Conservation (phyloP, 2,329 filamentous ascomycete species). For the Fusarium oxysporum region DNA sequence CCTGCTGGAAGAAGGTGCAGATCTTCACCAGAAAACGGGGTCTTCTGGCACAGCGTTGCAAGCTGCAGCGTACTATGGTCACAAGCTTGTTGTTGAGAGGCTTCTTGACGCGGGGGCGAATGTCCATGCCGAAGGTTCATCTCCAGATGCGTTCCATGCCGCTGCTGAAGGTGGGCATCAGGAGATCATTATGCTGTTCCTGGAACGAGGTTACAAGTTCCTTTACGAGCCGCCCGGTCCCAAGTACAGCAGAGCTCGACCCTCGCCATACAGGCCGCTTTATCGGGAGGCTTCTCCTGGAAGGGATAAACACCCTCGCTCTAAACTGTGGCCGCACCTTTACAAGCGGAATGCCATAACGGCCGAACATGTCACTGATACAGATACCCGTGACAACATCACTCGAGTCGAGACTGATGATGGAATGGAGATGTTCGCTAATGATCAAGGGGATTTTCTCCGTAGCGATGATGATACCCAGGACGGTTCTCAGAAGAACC, state of each 20-base stretch:
- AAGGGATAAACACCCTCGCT: neutral
- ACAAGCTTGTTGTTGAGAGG: neutral
- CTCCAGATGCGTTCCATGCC: slow-evolving; percentile 5
- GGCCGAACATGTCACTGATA: rapidly evolving
- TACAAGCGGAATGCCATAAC: neutral
- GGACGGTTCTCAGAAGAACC: rapidly evolving
- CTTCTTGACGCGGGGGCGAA: slow-evolving; percentile 4
- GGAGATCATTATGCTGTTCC: slow-evolving; percentile 2
- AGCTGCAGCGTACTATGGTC: slow-evolving; percentile 15
- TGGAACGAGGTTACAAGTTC: neutral
- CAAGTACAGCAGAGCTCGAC: neutral
- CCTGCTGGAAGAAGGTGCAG: neutral
- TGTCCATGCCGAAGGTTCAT: neutral
- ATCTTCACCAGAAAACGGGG: neutral
- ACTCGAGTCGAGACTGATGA: neutral
- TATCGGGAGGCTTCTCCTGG: neutral
- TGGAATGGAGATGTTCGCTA: rapidly evolving
- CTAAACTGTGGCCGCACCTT: neutral
- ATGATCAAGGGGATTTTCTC: too few species aligned
- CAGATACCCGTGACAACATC: neutral
- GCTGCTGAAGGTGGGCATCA: slow-evolving; percentile 22
- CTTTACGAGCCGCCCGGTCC: neutral
- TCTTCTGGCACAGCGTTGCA: neutral
- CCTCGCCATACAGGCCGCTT: neutral
- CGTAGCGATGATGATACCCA: neutral